Evolutionary conservation across 371 early-diverging fungal species (phyloP), one percentile per base, ranked within the genome.

Genomic region (Basidiobolus meristosporus): DNA sequence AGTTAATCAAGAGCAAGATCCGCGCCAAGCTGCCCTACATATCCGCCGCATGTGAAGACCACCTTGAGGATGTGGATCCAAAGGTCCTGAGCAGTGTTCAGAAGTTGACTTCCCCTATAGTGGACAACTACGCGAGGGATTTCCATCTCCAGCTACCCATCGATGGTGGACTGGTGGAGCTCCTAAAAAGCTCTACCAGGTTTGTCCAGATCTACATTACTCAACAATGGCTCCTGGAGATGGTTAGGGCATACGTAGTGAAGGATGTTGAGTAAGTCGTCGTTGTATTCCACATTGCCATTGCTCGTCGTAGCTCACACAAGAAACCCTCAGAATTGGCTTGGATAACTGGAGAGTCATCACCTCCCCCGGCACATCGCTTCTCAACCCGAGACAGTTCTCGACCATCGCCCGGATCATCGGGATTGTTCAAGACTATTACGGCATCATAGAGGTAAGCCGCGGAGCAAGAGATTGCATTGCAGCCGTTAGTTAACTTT

Each of bases 281-380:
- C n/a, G n/a, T n/a, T n/a, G n/a, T 19, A 4, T 14, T 17, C 2
- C 11, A 36, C 16, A 3, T 38, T 19, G 17, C 31, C 19, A 30
- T 14, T 3, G 19, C 7, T 36, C 12, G 19, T 26, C 31, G 22
- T 40, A 15, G 26, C 21, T 30, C 26, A 40, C 12, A 20, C 23
- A 19, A 40, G 11, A n/a, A n/a, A 16, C 12, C 4, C n/a, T 9
- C 39, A 68, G 68, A 30, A 73, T 84, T 31, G 81, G 81, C 7
- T 70, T 69, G 42, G 77, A 81, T 45, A 84, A 84, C 44, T 84
- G 82, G 82, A 59, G 77, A 36, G 77, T 81, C 20, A 77, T 82
- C 55, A 78, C 80, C 0, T 70, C 70, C 0, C 82, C 83, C 2
- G 82, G 82, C 0, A 65, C 77, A 0, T 77, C 80, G 3, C 48